Percentiles rank a stretch among this genome's conserved stretches.
Evolutionary conservation across 73 alveolate species (phyloP).

Genomic region (Blepharisma japonicum): DNA sequence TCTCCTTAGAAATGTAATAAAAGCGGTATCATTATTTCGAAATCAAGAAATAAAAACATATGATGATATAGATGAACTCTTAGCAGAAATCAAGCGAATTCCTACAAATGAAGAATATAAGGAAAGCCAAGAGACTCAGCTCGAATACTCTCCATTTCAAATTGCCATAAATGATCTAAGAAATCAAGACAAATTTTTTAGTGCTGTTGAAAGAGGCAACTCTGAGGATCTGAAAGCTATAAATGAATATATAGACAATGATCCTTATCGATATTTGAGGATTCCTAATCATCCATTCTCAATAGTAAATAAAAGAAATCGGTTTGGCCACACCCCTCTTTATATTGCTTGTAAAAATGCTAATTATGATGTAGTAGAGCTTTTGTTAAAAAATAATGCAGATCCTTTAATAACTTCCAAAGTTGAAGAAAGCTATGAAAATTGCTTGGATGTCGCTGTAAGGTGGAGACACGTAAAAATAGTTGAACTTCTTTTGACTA

Average conservation of each 20-base stretch:
- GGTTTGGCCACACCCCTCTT: neutral
- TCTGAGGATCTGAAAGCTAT: neutral
- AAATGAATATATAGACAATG: neutral
- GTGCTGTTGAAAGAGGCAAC: conserved; percentile 13
- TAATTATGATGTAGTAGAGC: neutral
- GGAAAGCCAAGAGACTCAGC: neutral
- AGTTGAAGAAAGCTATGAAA: neutral
- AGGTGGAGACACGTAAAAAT: conserved; percentile 8
- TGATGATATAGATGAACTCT: neutral
- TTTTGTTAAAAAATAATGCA: neutral
- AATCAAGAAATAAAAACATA: neutral
- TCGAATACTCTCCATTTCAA: neutral
- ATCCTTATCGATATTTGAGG: neutral
- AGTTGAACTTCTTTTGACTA: neutral
- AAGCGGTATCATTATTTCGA: neutral
- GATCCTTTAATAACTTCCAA: neutral
- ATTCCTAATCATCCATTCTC: neutral
- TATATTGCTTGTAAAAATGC: conserved; percentile 12
- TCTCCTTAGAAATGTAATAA: neutral
- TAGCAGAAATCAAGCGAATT: neutral
- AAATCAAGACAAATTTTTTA: neutral
- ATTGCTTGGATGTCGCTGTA: conserved; percentile 4
- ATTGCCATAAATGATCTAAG: neutral
- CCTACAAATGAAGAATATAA: conserved; percentile 9
- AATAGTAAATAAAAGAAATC: neutral